Evolutionary conservation across 768 basidiomycete genomes (phyloP).

Genomic region (Kwoniella sp.): DNA sequence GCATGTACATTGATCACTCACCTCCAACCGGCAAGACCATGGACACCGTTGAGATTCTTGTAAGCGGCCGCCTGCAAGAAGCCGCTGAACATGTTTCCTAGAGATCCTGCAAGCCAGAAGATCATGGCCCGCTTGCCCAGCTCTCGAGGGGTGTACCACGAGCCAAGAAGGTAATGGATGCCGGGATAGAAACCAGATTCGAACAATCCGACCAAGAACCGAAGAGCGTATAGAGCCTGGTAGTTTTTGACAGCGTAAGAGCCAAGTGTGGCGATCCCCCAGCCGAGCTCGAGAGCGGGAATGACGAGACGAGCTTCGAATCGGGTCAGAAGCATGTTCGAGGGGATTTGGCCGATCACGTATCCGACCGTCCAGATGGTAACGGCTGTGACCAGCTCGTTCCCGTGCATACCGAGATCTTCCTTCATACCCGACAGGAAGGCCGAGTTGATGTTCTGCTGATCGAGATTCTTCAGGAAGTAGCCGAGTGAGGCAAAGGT

Average conservation of each 20-base stretch:
- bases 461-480: constrained; percentile 36
- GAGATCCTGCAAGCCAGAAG: constrained; percentile 38
- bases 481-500: constrained; percentile 40
- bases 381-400: constrained; percentile 39
- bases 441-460: constrained; percentile 42
- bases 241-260: constrained; percentile 43
- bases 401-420: constrained; percentile 40
- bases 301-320: constrained; percentile 48
- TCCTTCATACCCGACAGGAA: constrained; percentile 48
- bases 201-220: constrained; percentile 51
- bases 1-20: neutral
- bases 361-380: constrained; percentile 45
- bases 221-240: constrained; percentile 43
- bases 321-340: constrained; percentile 43
- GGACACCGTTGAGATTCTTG: constrained; percentile 38
- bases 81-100: constrained; percentile 43
- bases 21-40: constrained; percentile 35
- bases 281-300: constrained; percentile 42
- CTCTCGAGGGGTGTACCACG: constrained; percentile 48
- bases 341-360: constrained; percentile 36
- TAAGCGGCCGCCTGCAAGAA: constrained; percentile 46
- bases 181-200: constrained; percentile 51
- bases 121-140: constrained; percentile 47
- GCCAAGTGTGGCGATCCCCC: constrained; percentile 47
- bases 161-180: constrained; percentile 45